Evolutionary conservation across 2,329 filamentous ascomycete genomes (phyloP).

Genomic region (Botrytis paeoniae): DNA sequence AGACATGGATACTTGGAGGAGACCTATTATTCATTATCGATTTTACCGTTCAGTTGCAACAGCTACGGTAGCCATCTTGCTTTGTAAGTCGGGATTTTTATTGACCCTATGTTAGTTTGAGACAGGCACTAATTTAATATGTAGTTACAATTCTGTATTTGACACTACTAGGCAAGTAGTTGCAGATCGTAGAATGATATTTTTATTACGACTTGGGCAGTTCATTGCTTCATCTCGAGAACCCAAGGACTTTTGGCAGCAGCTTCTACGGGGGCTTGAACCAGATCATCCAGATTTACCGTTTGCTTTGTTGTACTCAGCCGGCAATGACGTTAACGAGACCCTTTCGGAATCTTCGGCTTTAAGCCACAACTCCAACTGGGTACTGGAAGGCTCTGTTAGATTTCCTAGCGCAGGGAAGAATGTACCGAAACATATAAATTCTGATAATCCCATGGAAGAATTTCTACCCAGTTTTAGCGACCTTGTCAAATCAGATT

Average conservation of each 20-base stretch:
- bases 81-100: slow-evolving; percentile 24
- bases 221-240: slow-evolving; percentile 68
- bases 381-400: slow-evolving; percentile 28
- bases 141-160: slow-evolving; percentile 62
- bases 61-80: slow-evolving; percentile 22
- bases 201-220: slow-evolving; percentile 72
- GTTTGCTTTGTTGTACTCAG: slow-evolving; percentile 73
- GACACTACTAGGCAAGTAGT: slow-evolving; percentile 76
- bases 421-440: slow-evolving; percentile 9
- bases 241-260: slow-evolving; percentile 68
- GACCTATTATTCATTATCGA: slow-evolving; percentile 36
- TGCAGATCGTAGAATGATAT: slow-evolving; percentile 73
- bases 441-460: background rate
- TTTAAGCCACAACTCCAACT: slow-evolving; percentile 23
- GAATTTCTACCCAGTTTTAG: slow-evolving; percentile 10
- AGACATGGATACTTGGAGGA: slow-evolving; percentile 41
- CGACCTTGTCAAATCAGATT: slow-evolving; percentile 7
- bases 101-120: background rate
- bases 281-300: slow-evolving; percentile 73
- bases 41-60: slow-evolving; percentile 27
- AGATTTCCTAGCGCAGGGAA: slow-evolving; percentile 18
- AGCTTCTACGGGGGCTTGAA: slow-evolving; percentile 64
- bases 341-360: slow-evolving; percentile 27
- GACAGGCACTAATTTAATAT: background rate
- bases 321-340: slow-evolving; percentile 55